Evolutionary conservation across 2,329 filamentous ascomycete species (phyloP).

Genomic region (Claviceps sp.): DNA sequence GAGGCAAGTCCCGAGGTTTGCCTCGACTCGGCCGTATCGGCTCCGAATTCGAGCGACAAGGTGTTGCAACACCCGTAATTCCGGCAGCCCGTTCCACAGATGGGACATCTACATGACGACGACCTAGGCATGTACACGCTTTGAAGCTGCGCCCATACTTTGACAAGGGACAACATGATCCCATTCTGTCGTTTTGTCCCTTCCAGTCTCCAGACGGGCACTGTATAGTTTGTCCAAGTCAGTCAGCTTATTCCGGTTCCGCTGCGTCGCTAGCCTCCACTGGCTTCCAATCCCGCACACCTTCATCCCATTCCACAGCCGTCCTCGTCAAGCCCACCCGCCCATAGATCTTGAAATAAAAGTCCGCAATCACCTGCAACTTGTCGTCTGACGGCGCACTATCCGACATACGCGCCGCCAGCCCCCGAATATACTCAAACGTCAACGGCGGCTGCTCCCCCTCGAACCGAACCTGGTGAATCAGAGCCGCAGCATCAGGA

Average conservation of each 20-base stretch:
- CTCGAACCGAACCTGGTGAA: slow-evolving; percentile 4
- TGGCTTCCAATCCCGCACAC: neutral
- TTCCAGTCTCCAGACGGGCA: no score
- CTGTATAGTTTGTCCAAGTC: no score
- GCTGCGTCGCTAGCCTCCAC: neutral
- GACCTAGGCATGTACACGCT: slow-evolving; percentile 5
- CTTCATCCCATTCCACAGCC: slow-evolving; percentile 2
- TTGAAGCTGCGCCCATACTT: slow-evolving; percentile 5
- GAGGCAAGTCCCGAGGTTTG: neutral
- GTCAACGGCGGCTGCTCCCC: slow-evolving; percentile 5
- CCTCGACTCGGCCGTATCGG: slow-evolving; percentile 5
- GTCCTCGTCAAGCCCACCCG: slow-evolving; percentile 4
- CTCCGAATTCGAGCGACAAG: slow-evolving; percentile 1
- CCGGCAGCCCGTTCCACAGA: slow-evolving; percentile 5
- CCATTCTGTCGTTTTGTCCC: no score
- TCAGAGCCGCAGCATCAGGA: slow-evolving; percentile 8
- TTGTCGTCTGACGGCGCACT: slow-evolving; percentile 6
- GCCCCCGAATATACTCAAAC: slow-evolving; percentile 7
- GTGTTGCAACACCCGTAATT: neutral
- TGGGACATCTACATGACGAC: slow-evolving; percentile 8
- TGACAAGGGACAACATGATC: no score
- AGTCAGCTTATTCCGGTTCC: no score
- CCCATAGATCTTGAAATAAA: slow-evolving; percentile 7
- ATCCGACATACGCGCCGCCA: slow-evolving; percentile 9
- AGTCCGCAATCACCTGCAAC: slow-evolving; percentile 5